phyloP scores from a whole-genome alignment of 2,329 filamentous ascomycete genomes.

The Diaporthe ilicicola region DNA sequence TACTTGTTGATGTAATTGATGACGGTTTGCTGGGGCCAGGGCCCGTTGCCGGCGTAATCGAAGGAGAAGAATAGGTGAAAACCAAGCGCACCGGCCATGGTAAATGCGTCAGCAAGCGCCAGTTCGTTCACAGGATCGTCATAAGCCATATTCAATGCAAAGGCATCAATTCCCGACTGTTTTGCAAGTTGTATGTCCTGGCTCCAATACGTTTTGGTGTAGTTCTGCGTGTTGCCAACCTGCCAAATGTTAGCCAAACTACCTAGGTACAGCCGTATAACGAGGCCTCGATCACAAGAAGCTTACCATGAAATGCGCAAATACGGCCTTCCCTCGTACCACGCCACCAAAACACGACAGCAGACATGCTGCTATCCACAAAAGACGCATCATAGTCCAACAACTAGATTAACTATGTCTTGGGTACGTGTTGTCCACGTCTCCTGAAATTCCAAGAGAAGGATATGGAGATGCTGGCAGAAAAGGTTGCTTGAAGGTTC shows the following conservation, averaged over 20 bases:
- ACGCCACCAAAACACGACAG: too few relatives aligned
- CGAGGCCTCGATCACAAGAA: background rate
- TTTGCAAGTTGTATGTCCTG: conserved; percentile 45
- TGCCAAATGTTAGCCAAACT: conserved; percentile 14
- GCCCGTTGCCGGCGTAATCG: conserved; percentile 45
- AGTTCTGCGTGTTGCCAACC: conserved; percentile 38
- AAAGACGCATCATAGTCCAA: too few relatives aligned
- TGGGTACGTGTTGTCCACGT: too few relatives aligned
- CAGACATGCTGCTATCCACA: too few relatives aligned
- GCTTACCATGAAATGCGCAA: conserved; percentile 42
- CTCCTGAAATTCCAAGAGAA: too few relatives aligned
- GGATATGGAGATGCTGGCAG: too few relatives aligned
- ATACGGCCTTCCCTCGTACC: conserved; percentile 33
- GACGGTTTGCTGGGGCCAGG: conserved; percentile 41
- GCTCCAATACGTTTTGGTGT: conserved; percentile 37
- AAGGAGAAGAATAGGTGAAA: conserved; percentile 52
- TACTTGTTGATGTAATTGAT: conserved; percentile 39
- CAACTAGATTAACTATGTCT: too few relatives aligned
- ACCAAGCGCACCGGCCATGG: conserved; percentile 34
- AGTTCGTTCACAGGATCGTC: conserved; percentile 24
- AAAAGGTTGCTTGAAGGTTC: too few relatives aligned
- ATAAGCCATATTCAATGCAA: conserved; percentile 45
- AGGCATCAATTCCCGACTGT: conserved; percentile 47
- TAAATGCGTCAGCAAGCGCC: conserved; percentile 39
- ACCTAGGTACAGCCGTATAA: background rate